Evolutionary conservation across 768 basidiomycete genomes (phyloP), one percentile per base, ranked within the genome.

Genomic region (Panaeolus cyanescens): DNA sequence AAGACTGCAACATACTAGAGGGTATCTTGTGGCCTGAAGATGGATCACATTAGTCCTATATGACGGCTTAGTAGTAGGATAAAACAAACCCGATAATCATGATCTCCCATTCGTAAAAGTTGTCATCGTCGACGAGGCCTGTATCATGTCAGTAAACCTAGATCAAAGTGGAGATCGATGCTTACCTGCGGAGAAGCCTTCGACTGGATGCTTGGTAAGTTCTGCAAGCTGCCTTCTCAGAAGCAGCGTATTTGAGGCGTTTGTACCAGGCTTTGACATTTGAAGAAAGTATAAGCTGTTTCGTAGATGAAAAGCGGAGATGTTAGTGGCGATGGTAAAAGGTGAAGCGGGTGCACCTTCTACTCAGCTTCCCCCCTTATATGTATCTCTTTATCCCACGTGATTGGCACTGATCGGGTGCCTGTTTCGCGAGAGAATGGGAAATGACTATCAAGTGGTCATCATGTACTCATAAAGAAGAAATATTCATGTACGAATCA

Each of bases 101-200:
- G 70, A 98, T 84, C 67, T 97, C 95, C 97, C 97, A 99, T 79
- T 98, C 96, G 61, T 91, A 93, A 12, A 98, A 78, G 77, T 98
- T 96, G 75, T 88, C 84, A 61, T 98, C 96, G 73, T 99, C 95
- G 50, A 95, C 95, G 58, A 99, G 87, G 37, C 96, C 96, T 88
- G 22, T 61, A 28, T 19, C 15, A 8, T 13, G 22, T 42, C 19
- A 31, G 36, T 9, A 39, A 64, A 58, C 56, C 31, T 55, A 61
- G 66, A 74, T 73, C 70, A 68, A 63, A 66, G 62, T 60, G 65
- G 56, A 66, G 64, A 63, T 68, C 56, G 39, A 37, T 6, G 68
- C 79, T 67, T 70, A 91, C 92, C 92, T 77, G 96, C 96, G 32
- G 94, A 96, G 80, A 99, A 99, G 6, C 96, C 96, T 70, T 97